phyloP scores from a whole-genome alignment of 345 rosid genomes.

The Balakata baccata region DNA sequence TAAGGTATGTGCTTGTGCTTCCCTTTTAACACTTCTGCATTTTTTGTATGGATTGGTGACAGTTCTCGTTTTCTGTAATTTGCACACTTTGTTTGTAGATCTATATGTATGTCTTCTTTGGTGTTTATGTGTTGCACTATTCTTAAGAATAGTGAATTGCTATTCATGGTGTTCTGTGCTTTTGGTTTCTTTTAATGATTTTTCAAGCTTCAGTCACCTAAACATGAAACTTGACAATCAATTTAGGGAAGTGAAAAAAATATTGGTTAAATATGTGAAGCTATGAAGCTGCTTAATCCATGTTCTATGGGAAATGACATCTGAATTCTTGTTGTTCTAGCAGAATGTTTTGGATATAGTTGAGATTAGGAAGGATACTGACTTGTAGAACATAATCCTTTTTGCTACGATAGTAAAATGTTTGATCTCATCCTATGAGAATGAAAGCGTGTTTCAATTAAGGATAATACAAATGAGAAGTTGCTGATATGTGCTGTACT shows the following conservation, averaged over 20 bases:
- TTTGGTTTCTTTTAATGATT: neutral
- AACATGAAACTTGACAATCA: neutral
- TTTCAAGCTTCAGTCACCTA: neutral
- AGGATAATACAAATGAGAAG: neutral
- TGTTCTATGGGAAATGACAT: neutral
- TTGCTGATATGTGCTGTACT: neutral
- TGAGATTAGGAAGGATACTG: neutral
- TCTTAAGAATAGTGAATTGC: neutral
- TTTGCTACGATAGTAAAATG: neutral
- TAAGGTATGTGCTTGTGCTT: conserved; percentile 46
- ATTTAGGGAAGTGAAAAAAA: neutral
- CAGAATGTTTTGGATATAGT: neutral
- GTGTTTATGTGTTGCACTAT: neutral
- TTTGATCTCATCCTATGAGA: neutral
- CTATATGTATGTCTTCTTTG: neutral
- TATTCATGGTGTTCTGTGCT: neutral
- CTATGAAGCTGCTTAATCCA: neutral
- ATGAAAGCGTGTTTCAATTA: neutral
- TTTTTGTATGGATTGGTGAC: conserved; percentile 1
- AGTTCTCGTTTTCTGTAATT: conserved; percentile 4
- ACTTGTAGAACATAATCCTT: neutral
- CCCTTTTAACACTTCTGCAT: conserved; percentile 1
- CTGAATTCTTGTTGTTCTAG: neutral
- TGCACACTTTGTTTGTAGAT: neutral
- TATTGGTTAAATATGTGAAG: neutral